Evolutionary conservation across 108 stramenopile species (phyloP), one percentile per base, ranked within the genome.

Genomic region (Cyclotella cryptica): DNA sequence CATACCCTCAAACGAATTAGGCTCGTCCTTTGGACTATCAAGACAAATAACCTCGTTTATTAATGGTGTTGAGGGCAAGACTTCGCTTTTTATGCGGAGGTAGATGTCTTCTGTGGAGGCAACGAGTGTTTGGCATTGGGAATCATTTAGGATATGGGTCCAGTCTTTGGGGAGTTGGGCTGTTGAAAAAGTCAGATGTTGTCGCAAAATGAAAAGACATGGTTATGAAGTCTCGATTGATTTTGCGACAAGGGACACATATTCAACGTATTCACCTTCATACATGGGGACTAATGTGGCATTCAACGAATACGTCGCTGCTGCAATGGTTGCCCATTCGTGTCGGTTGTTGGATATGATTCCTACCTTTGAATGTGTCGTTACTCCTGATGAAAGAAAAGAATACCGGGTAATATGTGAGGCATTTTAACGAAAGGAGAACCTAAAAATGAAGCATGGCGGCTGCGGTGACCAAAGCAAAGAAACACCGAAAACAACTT

Each of bases 231-330:
- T 3, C 17, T 19, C n/a, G 3, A 3, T 51, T 35, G 35, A 24
- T 26, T 26, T 26, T 21, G 55, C 24, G 12, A 24, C 1, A 12
- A 57, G 24, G 2, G 24, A 12, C 4, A 24, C 55, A 21, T 21
- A 35, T 8, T 24, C 55, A 26, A 26, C 19, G 2, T 26, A 35
- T 30, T n/a, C 27, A 68, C 67, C 67, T 67, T 99, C 97, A 85
- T 99, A 99, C 98, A 99, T 98, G 17, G 98, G 98, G 14, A 98
- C 97, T 30, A 96, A 62, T 22, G 93, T 86, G 10, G 96, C 98
- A 49, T 95, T 97, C 49, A 97, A 80, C 5, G 90, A 90, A 73
- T 96, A 96, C 1, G 96, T 87, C 11, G 97, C 98, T 29, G 88
- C 81, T 0, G 93, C 93, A 60, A 94, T 72, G 6, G 91, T 87